Percentiles rank a stretch among this genome's conserved stretches.
phyloP scores from a whole-genome alignment of 768 basidiomycete genomes.

The Mycena kentingensis region DNA sequence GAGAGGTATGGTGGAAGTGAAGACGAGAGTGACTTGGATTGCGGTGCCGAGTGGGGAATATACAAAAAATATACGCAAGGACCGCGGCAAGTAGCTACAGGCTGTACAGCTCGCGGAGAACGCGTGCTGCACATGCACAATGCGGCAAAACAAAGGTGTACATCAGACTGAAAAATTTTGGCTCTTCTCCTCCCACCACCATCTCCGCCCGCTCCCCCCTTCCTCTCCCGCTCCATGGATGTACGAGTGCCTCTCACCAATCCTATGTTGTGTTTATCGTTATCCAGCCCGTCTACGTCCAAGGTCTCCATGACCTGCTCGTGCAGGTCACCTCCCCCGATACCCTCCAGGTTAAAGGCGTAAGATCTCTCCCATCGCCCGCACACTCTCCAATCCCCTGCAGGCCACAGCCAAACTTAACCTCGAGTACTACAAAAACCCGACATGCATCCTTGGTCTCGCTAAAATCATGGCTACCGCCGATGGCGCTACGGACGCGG shows the following conservation, averaged over 20 bases:
- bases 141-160: no score
- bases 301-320: slow-evolving; percentile 83
- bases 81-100: no score
- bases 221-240: slow-evolving; percentile 39
- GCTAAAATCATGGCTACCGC: slow-evolving; percentile 84
- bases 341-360: slow-evolving; percentile 85
- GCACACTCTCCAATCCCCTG: slow-evolving; percentile 7
- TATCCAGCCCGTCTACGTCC: slow-evolving; percentile 69
- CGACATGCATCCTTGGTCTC: slow-evolving; percentile 88
- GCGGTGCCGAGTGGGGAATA: neutral
- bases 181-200: neutral
- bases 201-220: slow-evolving; percentile 25
- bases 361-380: slow-evolving; percentile 43
- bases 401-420: slow-evolving; percentile 93
- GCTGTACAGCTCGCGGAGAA: no score
- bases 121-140: no score
- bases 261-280: slow-evolving; percentile 22
- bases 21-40: neutral
- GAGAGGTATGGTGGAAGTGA: slow-evolving; percentile 13
- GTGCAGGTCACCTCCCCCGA: slow-evolving; percentile 86
- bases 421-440: slow-evolving; percentile 89
- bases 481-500: slow-evolving; percentile 71
- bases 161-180: no score
- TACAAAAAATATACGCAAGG: neutral
- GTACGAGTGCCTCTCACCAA: slow-evolving; percentile 49